Evolutionary conservation across 2,329 filamentous ascomycete species (phyloP).

Genomic region (Tolypocladium amazonense): DNA sequence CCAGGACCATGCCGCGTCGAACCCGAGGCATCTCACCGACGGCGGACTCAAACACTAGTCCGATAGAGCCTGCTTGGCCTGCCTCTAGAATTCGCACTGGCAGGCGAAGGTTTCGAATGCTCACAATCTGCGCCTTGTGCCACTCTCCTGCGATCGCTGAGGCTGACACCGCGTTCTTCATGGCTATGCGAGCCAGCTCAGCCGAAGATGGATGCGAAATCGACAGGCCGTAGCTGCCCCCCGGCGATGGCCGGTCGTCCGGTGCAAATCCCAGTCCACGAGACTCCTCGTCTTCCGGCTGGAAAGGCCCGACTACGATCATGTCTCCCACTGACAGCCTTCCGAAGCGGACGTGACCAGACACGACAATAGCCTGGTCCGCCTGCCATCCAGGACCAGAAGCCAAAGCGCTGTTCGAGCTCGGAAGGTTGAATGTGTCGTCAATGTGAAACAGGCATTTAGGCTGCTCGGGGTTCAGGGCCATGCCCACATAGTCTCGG

Average conservation of each 20-base stretch:
- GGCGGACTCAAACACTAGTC: constrained; percentile 50
- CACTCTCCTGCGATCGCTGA: constrained; percentile 55
- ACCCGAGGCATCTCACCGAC: constrained; percentile 29
- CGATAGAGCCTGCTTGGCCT: constrained; percentile 85
- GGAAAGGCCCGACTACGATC: constrained; percentile 71
- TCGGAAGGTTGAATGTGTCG: constrained; percentile 71
- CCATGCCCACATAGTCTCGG: constrained; percentile 42
- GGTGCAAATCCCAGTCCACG: constrained; percentile 19
- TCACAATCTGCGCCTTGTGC: constrained; percentile 71
- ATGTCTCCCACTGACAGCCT: constrained; percentile 66
- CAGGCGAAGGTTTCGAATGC: constrained; percentile 76
- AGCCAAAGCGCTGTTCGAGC: constrained; percentile 34
- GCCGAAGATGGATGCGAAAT: constrained; percentile 42
- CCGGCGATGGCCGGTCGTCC: constrained; percentile 35
- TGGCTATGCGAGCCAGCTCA: constrained; percentile 41
- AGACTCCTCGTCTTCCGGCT: constrained; percentile 39
- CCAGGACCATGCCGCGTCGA: constrained; percentile 77
- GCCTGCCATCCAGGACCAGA: constrained; percentile 5
- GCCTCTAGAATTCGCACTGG: constrained; percentile 66
- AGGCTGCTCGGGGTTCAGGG: constrained; percentile 48
- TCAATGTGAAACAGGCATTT: constrained; percentile 76
- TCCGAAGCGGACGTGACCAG: constrained; percentile 75
- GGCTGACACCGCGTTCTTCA: constrained; percentile 40
- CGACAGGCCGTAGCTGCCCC: constrained; percentile 34
- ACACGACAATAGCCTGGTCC: constrained; percentile 61